Evolutionary conservation across 2,329 filamentous ascomycete genomes (phyloP).

Genomic region (Cordyceps fumosorosea): DNA sequence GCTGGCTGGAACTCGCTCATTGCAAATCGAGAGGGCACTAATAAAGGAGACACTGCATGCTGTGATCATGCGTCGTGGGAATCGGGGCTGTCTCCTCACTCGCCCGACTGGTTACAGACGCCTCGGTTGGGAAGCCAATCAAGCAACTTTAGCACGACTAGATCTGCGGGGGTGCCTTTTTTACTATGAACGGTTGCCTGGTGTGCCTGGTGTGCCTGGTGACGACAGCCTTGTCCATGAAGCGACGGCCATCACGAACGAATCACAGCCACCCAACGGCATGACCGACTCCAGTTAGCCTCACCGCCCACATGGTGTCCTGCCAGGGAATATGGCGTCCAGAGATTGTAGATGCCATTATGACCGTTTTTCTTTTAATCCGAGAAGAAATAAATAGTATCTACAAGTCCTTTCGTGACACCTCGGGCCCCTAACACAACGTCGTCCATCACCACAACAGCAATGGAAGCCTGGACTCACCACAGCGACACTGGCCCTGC

Average conservation of each 20-base stretch:
- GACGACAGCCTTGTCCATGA: neutral
- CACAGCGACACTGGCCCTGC: neutral
- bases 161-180: neutral
- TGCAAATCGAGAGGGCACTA: too few species aligned
- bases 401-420: neutral
- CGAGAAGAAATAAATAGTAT: neutral
- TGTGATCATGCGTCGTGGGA: too few species aligned
- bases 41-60: too few species aligned
- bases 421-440: neutral
- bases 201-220: neutral
- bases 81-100: too few species aligned
- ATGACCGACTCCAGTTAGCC: neutral
- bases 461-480: neutral
- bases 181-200: neutral
- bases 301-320: neutral
- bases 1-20: too few species aligned
- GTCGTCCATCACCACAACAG: neutral
- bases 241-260: conserved; percentile 25
- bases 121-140: neutral
- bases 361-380: neutral
- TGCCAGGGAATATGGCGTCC: neutral
- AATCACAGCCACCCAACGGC: conserved; percentile 17
- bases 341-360: neutral
- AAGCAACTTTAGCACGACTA: neutral
- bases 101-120: too few species aligned